Conservation (phyloP, 495 filamentous ascomycete genomes). For the Penicillium flavigenum region DNA sequence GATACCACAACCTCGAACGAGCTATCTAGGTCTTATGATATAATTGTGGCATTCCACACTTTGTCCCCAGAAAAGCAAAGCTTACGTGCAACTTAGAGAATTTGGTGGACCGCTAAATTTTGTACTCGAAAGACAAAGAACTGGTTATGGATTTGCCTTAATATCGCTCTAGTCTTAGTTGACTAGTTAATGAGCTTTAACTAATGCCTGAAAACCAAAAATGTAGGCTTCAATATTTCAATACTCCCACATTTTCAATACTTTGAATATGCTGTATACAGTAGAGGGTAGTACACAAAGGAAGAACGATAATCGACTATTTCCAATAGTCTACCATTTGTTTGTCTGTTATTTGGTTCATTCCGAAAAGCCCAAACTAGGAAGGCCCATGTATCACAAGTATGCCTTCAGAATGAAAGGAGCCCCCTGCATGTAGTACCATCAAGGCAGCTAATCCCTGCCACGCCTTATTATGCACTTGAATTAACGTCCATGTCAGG, state of each 20-base stretch:
- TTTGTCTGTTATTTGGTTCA: neutral
- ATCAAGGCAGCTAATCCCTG: neutral
- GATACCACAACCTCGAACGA: neutral
- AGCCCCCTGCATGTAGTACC: neutral
- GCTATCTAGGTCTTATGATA: neutral
- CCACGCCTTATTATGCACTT: neutral
- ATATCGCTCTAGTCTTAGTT: neutral
- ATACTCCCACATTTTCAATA: neutral
- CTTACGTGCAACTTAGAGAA: neutral
- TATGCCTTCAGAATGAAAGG: neutral
- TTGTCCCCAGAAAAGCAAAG: neutral
- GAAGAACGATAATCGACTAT: neutral
- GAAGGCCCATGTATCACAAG: constrained; percentile 2
- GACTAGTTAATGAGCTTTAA: neutral
- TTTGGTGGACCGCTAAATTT: neutral
- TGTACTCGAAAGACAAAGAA: neutral
- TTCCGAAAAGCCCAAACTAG: neutral
- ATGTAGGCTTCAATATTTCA: neutral
- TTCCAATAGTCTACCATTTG: neutral
- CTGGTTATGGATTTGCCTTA: neutral
- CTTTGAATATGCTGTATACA: neutral
- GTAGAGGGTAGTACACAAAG: neutral
- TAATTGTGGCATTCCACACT: neutral
- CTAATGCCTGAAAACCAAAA: neutral
- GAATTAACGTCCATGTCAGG: neutral